These are phyloP conservation scores for Colletotrichum tanaceti DNA, from an alignment of 2,329 filamentous ascomycete species.

Conservation along the genomic window DNA sequence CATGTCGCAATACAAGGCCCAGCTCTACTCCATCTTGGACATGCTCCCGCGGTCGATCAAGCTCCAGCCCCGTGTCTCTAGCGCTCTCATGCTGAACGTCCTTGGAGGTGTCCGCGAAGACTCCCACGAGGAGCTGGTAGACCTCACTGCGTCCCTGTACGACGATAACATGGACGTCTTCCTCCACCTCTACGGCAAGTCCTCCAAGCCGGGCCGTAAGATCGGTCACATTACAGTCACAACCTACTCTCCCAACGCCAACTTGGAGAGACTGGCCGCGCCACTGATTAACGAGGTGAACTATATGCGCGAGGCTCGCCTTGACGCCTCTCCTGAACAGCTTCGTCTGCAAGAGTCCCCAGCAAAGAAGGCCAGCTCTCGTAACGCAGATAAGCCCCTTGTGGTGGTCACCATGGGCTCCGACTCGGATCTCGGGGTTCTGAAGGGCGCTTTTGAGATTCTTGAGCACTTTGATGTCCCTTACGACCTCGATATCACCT, in stretches of 20 bases:
- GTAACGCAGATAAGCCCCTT: conserved; percentile 59
- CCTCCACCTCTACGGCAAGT: conserved; percentile 93
- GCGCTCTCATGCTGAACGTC: conserved; percentile 84
- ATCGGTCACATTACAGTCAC: conserved; percentile 94
- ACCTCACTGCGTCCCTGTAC: conserved; percentile 58
- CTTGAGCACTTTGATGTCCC: conserved; percentile 78
- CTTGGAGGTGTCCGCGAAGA: conserved; percentile 75
- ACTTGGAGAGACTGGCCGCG: conserved; percentile 69
- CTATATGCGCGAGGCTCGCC: conserved; percentile 66
- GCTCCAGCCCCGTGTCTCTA: conserved; percentile 69
- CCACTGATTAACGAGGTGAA: conserved; percentile 76
- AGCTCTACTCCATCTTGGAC: conserved; percentile 85
- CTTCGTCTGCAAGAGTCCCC: conserved; percentile 50
- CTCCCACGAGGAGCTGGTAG: conserved; percentile 68
- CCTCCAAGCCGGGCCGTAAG: conserved; percentile 87
- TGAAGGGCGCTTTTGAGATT: conserved; percentile 73
- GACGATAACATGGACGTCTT: conserved; percentile 61
- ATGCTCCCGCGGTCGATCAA: conserved; percentile 65
- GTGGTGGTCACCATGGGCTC: conserved; percentile 88
- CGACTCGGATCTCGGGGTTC: conserved; percentile 78
- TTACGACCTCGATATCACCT: conserved; percentile 80
- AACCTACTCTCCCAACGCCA: conserved; percentile 72
- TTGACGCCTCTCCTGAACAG: conserved; percentile 54
- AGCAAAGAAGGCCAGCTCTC: conserved; percentile 41
- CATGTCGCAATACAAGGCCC: conserved; percentile 90